Conservation (phyloP, 495 filamentous ascomycete species). For the Pseudevernia furfuracea region DNA sequence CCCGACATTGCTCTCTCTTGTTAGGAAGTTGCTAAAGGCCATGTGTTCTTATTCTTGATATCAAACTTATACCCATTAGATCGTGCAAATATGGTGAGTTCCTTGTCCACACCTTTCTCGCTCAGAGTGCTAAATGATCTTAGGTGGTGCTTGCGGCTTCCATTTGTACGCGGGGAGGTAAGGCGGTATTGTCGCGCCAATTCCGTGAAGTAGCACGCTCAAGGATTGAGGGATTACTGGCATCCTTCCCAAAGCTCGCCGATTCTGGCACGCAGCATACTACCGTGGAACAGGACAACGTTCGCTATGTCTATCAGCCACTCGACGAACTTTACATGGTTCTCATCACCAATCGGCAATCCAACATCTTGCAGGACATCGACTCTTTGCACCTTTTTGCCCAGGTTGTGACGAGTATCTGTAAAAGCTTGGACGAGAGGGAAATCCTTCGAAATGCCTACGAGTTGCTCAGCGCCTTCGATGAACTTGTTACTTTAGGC, state of each 20-base stretch:
- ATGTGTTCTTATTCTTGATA: background rate
- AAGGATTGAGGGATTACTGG: constrained; percentile 89
- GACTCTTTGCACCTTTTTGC: constrained; percentile 95
- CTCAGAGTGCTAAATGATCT: background rate
- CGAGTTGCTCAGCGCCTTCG: constrained; percentile 90
- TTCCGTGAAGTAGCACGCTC: constrained; percentile 95
- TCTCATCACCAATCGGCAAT: constrained; percentile 97
- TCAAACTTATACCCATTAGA: background rate
- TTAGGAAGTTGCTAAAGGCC: background rate
- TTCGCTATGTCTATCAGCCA: constrained; percentile 98
- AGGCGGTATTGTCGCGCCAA: constrained; percentile 91
- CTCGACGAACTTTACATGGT: constrained; percentile 99
- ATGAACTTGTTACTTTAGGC: constrained; percentile 89
- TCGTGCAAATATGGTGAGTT: constrained; percentile 12
- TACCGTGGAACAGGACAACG: constrained; percentile 96
- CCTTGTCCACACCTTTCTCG: background rate
- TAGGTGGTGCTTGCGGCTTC: constrained; percentile 97
- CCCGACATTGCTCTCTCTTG: background rate
- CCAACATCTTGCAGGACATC: constrained; percentile 98
- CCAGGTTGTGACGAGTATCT: constrained; percentile 91
- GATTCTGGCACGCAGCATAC: constrained; percentile 94
- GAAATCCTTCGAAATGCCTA: constrained; percentile 93
- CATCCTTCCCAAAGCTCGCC: constrained; percentile 93
- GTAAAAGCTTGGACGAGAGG: constrained; percentile 89
- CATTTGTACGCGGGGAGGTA: constrained; percentile 96